A percentile compares a stretch with the other conserved stretches of the same genome.
Conservation (phyloP, 257 asterid genomes). For the Solanum lignicaule region DNA sequence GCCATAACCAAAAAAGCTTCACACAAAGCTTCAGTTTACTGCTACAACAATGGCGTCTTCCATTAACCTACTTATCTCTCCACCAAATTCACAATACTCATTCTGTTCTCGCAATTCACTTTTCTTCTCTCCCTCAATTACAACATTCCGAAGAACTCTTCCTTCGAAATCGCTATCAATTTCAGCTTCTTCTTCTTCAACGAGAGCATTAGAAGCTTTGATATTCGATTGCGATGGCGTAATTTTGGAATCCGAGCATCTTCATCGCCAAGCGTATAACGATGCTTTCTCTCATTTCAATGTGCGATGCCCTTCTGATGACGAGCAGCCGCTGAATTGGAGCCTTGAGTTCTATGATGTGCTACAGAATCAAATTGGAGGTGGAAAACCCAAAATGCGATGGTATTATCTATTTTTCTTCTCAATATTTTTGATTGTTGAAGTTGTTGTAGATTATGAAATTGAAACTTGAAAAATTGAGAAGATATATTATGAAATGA, state of each 20-base stretch:
- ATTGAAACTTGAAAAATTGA: background rate
- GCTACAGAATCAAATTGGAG: conserved; percentile 76
- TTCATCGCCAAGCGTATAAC: conserved; percentile 92
- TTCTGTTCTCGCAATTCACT: conserved; percentile 25
- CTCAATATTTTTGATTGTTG: background rate
- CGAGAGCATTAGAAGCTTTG: conserved; percentile 58
- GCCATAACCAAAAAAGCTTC: background rate
- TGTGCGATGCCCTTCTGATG: conserved; percentile 53
- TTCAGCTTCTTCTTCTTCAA: conserved; percentile 30
- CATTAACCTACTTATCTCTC: conserved; percentile 34
- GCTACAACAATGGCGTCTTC: conserved; percentile 51
- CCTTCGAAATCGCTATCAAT: conserved; percentile 20
- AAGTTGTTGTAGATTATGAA: background rate
- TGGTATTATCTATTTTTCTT: conserved; percentile 30
- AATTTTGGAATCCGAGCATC: conserved; percentile 84
- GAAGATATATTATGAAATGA: no score
- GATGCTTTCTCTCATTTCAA: conserved; percentile 79
- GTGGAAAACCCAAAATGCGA: conserved; percentile 98
- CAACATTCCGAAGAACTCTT: background rate
- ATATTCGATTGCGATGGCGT: conserved; percentile 94
- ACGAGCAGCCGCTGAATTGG: conserved; percentile 54
- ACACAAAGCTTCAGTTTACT: background rate
- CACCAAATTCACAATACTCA: conserved; percentile 21
- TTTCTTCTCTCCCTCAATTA: conserved; percentile 12
- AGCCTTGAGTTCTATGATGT: conserved; percentile 67